Conservation (phyloP, 2,329 filamentous ascomycete species). For the Neurospora sp. region DNA sequence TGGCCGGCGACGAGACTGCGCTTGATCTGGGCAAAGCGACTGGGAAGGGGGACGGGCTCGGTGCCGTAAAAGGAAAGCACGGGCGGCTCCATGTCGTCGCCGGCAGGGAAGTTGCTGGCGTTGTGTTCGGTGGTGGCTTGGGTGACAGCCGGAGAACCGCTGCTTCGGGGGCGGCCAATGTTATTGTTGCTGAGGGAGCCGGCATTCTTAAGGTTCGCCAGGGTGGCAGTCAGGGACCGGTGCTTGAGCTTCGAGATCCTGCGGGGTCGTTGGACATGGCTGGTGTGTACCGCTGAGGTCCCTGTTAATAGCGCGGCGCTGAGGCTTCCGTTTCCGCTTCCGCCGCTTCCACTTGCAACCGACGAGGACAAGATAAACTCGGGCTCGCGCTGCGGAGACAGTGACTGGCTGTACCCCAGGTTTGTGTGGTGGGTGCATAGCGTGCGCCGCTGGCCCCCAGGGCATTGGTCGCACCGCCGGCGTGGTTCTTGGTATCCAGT, state of each 20-base stretch:
- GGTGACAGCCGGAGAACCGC: background rate
- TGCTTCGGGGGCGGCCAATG: background rate
- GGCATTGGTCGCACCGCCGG: slow-evolving; percentile 18
- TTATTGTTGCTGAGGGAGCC: slow-evolving; percentile 2
- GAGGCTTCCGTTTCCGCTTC: slow-evolving; percentile 16
- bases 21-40: slow-evolving; percentile 48
- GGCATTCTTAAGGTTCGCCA: slow-evolving; percentile 10
- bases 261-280: slow-evolving; percentile 17
- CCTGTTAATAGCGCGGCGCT: slow-evolving; percentile 9
- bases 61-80: slow-evolving; percentile 48
- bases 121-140: background rate
- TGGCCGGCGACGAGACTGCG: slow-evolving; percentile 42
- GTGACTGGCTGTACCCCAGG: background rate
- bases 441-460: slow-evolving; percentile 10
- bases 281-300: background rate
- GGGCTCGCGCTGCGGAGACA: slow-evolving; percentile 1
- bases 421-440: background rate
- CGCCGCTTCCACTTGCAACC: slow-evolving; percentile 5
- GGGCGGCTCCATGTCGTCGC: slow-evolving; percentile 34
- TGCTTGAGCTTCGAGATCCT: slow-evolving; percentile 21
- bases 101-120: slow-evolving; percentile 2
- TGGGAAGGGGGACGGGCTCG: slow-evolving; percentile 48
- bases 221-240: slow-evolving; percentile 16
- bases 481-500: slow-evolving; percentile 10
- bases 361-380: slow-evolving; percentile 6